Conservation (phyloP, 2,329 filamentous ascomycete genomes). For the Colletotrichum paranaense region DNA sequence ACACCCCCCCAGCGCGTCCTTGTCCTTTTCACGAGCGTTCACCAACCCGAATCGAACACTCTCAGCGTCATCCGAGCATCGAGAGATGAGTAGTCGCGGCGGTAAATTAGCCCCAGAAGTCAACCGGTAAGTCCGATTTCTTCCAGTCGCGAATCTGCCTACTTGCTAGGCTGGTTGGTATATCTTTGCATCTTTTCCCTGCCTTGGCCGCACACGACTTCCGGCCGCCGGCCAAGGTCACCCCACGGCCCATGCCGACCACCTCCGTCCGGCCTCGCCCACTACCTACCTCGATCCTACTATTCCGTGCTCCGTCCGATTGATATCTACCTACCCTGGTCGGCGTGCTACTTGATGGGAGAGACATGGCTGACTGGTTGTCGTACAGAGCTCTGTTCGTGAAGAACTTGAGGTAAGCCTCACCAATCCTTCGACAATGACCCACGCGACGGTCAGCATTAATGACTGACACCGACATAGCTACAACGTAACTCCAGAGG, state of each 20-base stretch:
- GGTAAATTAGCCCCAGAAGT: conserved; percentile 99
- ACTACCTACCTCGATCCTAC: not conserved
- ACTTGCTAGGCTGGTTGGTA: not conserved
- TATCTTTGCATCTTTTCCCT: conserved; percentile 22
- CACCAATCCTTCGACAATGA: conserved; percentile 63
- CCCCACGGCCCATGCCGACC: conserved; percentile 22
- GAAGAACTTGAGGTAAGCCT: conserved; percentile 93
- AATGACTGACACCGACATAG: conserved; percentile 56
- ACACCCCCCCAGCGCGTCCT: conserved; percentile 38
- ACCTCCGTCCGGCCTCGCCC: not conserved
- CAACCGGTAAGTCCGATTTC: conserved; percentile 79
- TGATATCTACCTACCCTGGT: not conserved
- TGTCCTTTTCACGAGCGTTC: conserved; percentile 41
- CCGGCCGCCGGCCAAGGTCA: conserved; percentile 20
- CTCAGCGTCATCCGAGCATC: conserved; percentile 49
- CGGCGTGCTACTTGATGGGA: conserved; percentile 5
- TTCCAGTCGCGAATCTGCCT: conserved; percentile 20
- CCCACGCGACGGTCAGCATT: conserved; percentile 32
- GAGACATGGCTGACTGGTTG: conserved; percentile 45
- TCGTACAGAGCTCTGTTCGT: conserved; percentile 93
- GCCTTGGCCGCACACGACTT: conserved; percentile 18
- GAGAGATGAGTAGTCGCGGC: conserved; percentile 96
- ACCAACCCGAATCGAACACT: conserved; percentile 33
- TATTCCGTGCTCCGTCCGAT: not conserved
- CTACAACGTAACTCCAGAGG: conserved; percentile 98